Evolutionary conservation across 179 eudicot genomes (phyloP).

Genomic region (Actinidia chinensis): DNA sequence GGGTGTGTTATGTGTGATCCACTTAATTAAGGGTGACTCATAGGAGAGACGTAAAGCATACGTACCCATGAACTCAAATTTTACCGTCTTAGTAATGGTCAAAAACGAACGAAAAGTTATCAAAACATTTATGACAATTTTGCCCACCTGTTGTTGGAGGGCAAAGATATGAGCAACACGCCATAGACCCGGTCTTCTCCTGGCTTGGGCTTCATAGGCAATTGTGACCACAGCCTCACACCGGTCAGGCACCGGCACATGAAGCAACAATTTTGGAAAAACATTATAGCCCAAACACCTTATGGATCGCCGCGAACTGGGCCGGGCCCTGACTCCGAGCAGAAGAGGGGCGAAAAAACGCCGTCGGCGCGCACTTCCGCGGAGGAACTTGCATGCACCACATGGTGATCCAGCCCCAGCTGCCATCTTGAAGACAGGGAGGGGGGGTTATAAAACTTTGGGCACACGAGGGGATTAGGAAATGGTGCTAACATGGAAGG

Average conservation of each 20-base stretch:
- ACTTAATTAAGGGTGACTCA: too few relatives aligned
- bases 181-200: constrained; percentile 93
- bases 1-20: too few relatives aligned
- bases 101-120: background rate
- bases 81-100: too few relatives aligned
- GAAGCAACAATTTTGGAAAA: constrained; percentile 62
- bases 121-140: too few relatives aligned
- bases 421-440: constrained; percentile 31
- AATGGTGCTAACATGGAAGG: constrained; percentile 42
- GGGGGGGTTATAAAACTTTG: background rate
- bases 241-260: constrained; percentile 68
- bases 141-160: constrained; percentile 85
- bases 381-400: constrained; percentile 91
- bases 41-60: too few relatives aligned
- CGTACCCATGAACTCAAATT: too few relatives aligned
- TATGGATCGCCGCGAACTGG: constrained; percentile 83
- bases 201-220: constrained; percentile 93
- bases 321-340: constrained; percentile 86
- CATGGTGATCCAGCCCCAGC: constrained; percentile 75
- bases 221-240: constrained; percentile 93
- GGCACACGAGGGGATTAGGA: constrained; percentile 80
- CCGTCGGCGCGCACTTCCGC: constrained; percentile 87
- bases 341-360: constrained; percentile 79
- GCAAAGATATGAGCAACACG: constrained; percentile 93
- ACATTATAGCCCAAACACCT: constrained; percentile 97